phyloP scores from a whole-genome alignment of 1,284 basidiomycete species.

The Malassezia slooffiae region DNA sequence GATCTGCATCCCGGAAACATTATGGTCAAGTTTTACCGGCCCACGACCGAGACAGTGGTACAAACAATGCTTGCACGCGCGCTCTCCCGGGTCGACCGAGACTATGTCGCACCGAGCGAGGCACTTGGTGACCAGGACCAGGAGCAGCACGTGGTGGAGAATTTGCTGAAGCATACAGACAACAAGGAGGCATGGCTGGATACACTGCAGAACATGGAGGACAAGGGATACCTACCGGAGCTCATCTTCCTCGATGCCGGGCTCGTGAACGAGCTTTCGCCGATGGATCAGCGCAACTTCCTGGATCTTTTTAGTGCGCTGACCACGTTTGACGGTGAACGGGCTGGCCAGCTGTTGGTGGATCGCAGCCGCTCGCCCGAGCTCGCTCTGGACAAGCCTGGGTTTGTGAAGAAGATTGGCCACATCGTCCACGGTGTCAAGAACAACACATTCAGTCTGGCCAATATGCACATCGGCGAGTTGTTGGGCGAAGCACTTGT shows the following conservation, averaged over 20 bases:
- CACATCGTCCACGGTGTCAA: constrained; percentile 86
- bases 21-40: constrained; percentile 89
- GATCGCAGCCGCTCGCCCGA: constrained; percentile 87
- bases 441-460: constrained; percentile 88
- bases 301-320: constrained; percentile 91
- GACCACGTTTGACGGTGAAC: constrained; percentile 91
- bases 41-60: constrained; percentile 49
- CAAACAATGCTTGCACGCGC: constrained; percentile 29
- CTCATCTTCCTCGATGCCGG: constrained; percentile 94
- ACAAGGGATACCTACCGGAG: constrained; percentile 77
- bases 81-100: constrained; percentile 38
- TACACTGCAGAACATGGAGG: constrained; percentile 58
- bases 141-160: constrained; percentile 55
- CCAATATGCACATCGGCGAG: constrained; percentile 89
- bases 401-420: constrained; percentile 93
- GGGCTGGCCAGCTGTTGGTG: constrained; percentile 87
- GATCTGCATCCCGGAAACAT: constrained; percentile 81
- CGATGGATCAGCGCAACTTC: constrained; percentile 76
- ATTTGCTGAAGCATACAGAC: constrained; percentile 55
- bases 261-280: constrained; percentile 74
- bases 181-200: constrained; percentile 59
- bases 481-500: constrained; percentile 75
- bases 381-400: constrained; percentile 78
- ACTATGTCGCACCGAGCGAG: constrained; percentile 28
- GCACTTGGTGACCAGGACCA: constrained; percentile 6